These are phyloP conservation scores for Cytospora chrysosperma DNA, from an alignment of 2,329 filamentous ascomycete species.

Conservation along the genomic window DNA sequence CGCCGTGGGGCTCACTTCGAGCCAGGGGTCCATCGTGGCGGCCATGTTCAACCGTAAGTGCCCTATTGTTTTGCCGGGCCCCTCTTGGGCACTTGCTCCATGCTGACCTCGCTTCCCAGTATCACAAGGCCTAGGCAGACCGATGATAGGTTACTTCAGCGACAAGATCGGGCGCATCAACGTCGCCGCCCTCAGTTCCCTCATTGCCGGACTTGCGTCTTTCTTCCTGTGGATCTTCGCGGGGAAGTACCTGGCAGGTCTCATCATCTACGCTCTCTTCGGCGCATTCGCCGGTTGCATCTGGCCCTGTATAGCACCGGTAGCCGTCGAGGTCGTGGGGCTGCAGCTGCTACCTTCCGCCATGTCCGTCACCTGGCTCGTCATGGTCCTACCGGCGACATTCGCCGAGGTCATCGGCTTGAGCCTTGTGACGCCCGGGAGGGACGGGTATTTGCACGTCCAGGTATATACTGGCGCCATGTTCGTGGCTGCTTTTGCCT, in stretches of 20 bases:
- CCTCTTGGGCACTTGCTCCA: too few species aligned
- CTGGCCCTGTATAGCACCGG: slow-evolving; percentile 67
- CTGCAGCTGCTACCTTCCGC: slow-evolving; percentile 65
- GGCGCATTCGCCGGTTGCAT: slow-evolving; percentile 70
- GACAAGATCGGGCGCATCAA: slow-evolving; percentile 72
- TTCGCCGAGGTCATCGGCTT: slow-evolving; percentile 66
- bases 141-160: slow-evolving; percentile 69
- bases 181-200: slow-evolving; percentile 64
- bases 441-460: slow-evolving; percentile 49
- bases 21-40: slow-evolving; percentile 69
- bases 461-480: slow-evolving; percentile 62
- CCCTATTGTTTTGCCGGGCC: too few species aligned
- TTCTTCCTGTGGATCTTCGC: slow-evolving; percentile 74
- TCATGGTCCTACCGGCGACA: slow-evolving; percentile 67
- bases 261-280: slow-evolving; percentile 69
- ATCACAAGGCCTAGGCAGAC: slow-evolving; percentile 66
- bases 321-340: slow-evolving; percentile 73
- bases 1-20: slow-evolving; percentile 63
- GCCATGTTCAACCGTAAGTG: slow-evolving; percentile 66
- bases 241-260: slow-evolving; percentile 59
- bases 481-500: slow-evolving; percentile 55
- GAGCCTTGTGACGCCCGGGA: slow-evolving; percentile 45
- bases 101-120: slow-evolving; percentile 35
- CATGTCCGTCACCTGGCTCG: slow-evolving; percentile 70
- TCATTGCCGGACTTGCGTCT: slow-evolving; percentile 62